Base-by-base conservation (phyloP, 1,284 basidiomycete species). In the Cutaneotrichosporon sp. region DNA sequence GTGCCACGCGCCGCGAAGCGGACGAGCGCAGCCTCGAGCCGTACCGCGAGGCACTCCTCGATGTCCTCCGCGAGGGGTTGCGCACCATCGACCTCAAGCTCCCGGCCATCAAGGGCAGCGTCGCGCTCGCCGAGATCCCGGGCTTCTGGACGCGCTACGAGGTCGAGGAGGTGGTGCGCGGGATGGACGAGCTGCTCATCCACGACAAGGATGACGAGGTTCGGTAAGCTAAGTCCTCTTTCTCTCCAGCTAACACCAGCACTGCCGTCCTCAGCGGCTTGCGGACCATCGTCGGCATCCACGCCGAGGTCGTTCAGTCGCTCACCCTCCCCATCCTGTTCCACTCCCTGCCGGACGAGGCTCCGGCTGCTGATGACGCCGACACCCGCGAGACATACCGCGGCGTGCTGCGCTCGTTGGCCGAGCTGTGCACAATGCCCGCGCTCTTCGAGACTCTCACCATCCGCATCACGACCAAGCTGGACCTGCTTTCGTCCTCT, bases 401-500 rank as follows among this genome's bases (percentile, higher is more conserved):
- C 80, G 84, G 84, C 20, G 86, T 86, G 16, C 85, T 99, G 33
- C 82, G 84, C 2, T 86, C 89, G 4, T 84, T 99, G 27, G 84
- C 87, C 43, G 84, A 83, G 13, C 84, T 99, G 14, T 95, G 92
- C 74, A 77, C 85, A 3, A 86, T 89, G 50, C 83, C 89, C 0
- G 83, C 87, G 24, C 83, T 98, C 27, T 98, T 97, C 77, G 91
- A 93, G 74, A 88, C 84, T 7, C 84, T 98, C 31, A 86, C 92
- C 43, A 85, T 92, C 50, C 87, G 90, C 24, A 81, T 98, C 13
- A 86, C 84, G 0, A 87, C 89, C 1, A 92, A 92, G 76, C 81
- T 98, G 27, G 90, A 93, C 65, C 73, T 89, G 1, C 76, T 77
- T 14, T 63, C 85, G n/a, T 54, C 71, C 34, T 56, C 58, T 6